A percentile compares a stretch with the other conserved stretches of the same genome.
Evolutionary conservation across 352 stramenopile species (phyloP).

Genomic region (Globisporangium cylindrosporum): DNA sequence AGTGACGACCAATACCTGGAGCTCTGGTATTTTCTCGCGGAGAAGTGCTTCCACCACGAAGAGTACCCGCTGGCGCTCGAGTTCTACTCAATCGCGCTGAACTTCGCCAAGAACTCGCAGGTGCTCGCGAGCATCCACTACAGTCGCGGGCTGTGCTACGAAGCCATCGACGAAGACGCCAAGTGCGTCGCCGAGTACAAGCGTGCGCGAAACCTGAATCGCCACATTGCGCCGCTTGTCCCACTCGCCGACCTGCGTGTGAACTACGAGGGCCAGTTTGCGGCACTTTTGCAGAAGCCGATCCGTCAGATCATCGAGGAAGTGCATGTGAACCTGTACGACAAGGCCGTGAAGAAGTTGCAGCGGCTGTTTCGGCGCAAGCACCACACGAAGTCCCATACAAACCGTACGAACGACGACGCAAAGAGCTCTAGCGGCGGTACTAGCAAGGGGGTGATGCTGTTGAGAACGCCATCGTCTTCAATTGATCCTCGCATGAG

Average conservation of each 20-base stretch:
- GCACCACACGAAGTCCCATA: conserved; percentile 13
- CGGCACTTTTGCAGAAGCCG: conserved; percentile 39
- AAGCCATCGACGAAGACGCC: conserved; percentile 41
- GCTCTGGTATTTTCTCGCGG: conserved; percentile 46
- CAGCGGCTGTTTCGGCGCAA: conserved; percentile 63
- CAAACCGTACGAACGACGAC: neutral
- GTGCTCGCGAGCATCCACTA: conserved; percentile 52
- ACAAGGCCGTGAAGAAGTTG: conserved; percentile 50
- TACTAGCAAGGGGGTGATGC: neutral
- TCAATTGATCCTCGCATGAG: neutral
- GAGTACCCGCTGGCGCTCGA: conserved; percentile 61
- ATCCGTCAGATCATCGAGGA: conserved; percentile 50
- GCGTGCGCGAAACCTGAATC: conserved; percentile 60
- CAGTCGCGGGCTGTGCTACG: conserved; percentile 55
- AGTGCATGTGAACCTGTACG: conserved; percentile 59
- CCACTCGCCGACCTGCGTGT: conserved; percentile 39
- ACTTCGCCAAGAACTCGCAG: conserved; percentile 64
- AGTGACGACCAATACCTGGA: conserved; percentile 53
- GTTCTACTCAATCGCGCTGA: conserved; percentile 55
- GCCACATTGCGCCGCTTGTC: conserved; percentile 44
- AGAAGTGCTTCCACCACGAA: conserved; percentile 68
- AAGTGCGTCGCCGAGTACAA: conserved; percentile 67
- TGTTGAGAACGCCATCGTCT: neutral
- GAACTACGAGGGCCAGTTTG: conserved; percentile 47
- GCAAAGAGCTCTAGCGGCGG: neutral